These are phyloP conservation scores for Yarrowia porcina DNA, from an alignment of 805 yeast genomes.

Conservation along the genomic window DNA sequence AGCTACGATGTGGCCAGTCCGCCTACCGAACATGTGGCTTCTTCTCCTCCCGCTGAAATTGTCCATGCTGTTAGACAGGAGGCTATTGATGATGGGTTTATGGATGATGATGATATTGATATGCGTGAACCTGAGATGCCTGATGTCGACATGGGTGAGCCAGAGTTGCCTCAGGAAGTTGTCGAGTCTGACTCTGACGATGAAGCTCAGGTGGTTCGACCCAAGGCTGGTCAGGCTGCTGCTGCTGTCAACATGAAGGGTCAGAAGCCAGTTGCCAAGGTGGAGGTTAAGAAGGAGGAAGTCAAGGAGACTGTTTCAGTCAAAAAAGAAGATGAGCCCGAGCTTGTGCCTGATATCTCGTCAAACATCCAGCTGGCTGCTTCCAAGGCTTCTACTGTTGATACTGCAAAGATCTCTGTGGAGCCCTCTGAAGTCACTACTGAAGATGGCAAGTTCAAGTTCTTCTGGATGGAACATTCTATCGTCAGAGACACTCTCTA, in stretches of 20 bases:
- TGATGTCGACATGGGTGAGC: slow-evolving; percentile 9
- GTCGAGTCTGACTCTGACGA: slow-evolving; percentile 25
- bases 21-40: background rate
- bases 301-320: background rate
- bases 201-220: background rate
- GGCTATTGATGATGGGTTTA: slow-evolving; percentile 26
- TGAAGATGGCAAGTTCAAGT: slow-evolving; percentile 44
- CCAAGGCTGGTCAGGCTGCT: slow-evolving; percentile 1
- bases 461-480: slow-evolving; percentile 88
- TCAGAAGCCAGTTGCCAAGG: background rate
- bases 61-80: slow-evolving; percentile 7
- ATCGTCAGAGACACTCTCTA: slow-evolving; percentile 69
- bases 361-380: background rate
- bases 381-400: background rate
- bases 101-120: background rate
- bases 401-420: background rate
- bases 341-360: slow-evolving; percentile 44
- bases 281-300: background rate
- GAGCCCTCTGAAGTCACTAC: background rate
- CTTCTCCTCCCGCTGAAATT: slow-evolving; percentile 10
- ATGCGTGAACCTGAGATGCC: background rate
- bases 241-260: slow-evolving; percentile 2
- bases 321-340: slow-evolving; percentile 34
- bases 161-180: too few relatives aligned
- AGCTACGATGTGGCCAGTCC: slow-evolving; percentile 60